Conservation (phyloP, 148 eudicot genomes). For the Oxyria digyna region DNA sequence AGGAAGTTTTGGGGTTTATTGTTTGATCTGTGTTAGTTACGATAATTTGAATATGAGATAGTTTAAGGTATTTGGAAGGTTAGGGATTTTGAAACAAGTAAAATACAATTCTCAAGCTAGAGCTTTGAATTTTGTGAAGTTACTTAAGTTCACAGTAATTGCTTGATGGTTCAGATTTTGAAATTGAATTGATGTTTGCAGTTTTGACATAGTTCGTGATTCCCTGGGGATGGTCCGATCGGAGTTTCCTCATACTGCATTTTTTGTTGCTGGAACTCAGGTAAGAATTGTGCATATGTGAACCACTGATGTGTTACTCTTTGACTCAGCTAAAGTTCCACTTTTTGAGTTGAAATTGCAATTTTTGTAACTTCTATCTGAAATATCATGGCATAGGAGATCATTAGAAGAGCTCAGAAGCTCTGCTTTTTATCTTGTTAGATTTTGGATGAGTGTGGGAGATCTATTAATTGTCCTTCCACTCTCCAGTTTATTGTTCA, state of each 20-base stretch:
- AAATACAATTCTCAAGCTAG: neutral
- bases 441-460: neutral
- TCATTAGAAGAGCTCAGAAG: neutral
- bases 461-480: neutral
- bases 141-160: neutral
- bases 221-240: constrained; percentile 73
- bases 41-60: neutral
- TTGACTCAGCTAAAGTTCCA: neutral
- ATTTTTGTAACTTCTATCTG: neutral
- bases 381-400: neutral
- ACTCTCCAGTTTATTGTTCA: neutral
- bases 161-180: neutral
- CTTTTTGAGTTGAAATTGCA: neutral
- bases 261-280: constrained; percentile 82
- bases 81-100: neutral
- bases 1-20: neutral
- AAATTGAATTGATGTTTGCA: constrained; percentile 22
- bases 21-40: neutral
- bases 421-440: neutral
- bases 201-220: constrained; percentile 82
- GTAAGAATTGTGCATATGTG: constrained; percentile 22
- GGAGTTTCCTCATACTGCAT: constrained; percentile 81
- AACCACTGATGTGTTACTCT: neutral
- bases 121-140: neutral
- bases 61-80: neutral